Conservation (phyloP, 2,329 filamentous ascomycete species). For the Fusarium sp. region DNA sequence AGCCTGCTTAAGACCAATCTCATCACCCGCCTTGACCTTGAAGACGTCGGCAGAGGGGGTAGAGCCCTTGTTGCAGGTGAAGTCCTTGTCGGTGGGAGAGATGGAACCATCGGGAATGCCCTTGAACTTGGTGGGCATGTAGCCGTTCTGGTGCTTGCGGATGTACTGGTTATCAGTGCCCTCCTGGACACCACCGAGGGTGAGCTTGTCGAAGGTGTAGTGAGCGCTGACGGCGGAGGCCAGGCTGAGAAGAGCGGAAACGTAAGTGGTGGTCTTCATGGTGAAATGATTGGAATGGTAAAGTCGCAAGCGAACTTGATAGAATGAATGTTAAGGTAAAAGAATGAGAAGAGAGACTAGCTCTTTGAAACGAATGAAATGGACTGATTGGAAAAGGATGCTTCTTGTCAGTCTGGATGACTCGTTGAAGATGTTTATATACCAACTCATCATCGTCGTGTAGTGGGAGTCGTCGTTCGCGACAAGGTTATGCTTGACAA, state of each 20-base stretch:
- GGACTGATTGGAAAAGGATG: conserved; percentile 14
- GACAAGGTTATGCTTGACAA: neutral
- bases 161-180: conserved; percentile 8
- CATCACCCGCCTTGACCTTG: conserved; percentile 18
- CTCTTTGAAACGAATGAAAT: conserved; percentile 20
- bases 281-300: neutral
- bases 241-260: conserved; percentile 11
- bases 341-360: conserved; percentile 21
- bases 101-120: neutral
- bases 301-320: conserved; percentile 10
- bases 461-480: neutral
- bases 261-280: conserved; percentile 15
- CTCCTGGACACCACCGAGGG: neutral
- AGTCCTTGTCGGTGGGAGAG: conserved; percentile 16
- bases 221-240: conserved; percentile 15
- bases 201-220: conserved; percentile 23
- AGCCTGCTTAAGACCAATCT: conserved; percentile 17
- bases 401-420: neutral
- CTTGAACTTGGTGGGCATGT: conserved; percentile 24
- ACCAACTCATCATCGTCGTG: neutral
- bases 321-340: neutral
- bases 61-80: conserved; percentile 15
- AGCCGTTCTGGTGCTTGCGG: conserved; percentile 19
- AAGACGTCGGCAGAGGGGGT: neutral
- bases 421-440: neutral